Evolutionary conservation across 2,329 filamentous ascomycete genomes (phyloP).

Genomic region (Penicillium crustosum): DNA sequence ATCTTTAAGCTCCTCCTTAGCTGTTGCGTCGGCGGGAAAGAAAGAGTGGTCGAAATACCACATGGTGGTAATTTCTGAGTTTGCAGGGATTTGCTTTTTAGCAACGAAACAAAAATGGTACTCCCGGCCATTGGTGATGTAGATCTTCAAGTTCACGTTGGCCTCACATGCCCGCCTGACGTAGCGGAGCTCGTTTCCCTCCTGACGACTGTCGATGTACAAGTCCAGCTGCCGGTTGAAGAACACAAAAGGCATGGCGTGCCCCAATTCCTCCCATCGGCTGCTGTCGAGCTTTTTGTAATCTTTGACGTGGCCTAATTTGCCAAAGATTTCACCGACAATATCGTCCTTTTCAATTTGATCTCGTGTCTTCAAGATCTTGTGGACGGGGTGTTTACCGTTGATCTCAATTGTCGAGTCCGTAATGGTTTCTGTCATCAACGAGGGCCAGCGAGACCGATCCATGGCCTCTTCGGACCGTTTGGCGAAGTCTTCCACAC

Average conservation of each 20-base stretch:
- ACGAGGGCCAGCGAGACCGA: constrained; percentile 53
- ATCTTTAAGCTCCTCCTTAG: constrained; percentile 30
- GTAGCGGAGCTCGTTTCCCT: constrained; percentile 83
- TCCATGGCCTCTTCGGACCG: constrained; percentile 57
- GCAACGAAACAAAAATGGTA: constrained; percentile 94
- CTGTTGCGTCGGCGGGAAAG: constrained; percentile 15
- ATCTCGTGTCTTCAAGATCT: constrained; percentile 54
- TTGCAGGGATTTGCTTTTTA: constrained; percentile 69
- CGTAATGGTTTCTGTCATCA: constrained; percentile 55
- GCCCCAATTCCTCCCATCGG: constrained; percentile 63
- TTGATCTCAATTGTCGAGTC: constrained; percentile 50
- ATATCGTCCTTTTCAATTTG: constrained; percentile 54
- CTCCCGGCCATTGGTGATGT: constrained; percentile 72
- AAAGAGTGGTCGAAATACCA: constrained; percentile 48
- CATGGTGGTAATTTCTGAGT: constrained; percentile 49
- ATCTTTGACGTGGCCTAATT: constrained; percentile 70
- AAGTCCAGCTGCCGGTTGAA: constrained; percentile 86
- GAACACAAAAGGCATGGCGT: constrained; percentile 70
- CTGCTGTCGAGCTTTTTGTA: constrained; percentile 68
- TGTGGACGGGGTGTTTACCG: constrained; percentile 67
- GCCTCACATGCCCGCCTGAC: constrained; percentile 89
- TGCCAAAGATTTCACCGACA: constrained; percentile 73
- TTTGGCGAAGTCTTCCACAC: constrained; percentile 69
- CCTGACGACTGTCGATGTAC: constrained; percentile 86
- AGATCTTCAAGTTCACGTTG: constrained; percentile 84